Evolutionary conservation across 352 stramenopile species (phyloP), one percentile per base, ranked within the genome.

Genomic region (Blastocystis sp.): DNA sequence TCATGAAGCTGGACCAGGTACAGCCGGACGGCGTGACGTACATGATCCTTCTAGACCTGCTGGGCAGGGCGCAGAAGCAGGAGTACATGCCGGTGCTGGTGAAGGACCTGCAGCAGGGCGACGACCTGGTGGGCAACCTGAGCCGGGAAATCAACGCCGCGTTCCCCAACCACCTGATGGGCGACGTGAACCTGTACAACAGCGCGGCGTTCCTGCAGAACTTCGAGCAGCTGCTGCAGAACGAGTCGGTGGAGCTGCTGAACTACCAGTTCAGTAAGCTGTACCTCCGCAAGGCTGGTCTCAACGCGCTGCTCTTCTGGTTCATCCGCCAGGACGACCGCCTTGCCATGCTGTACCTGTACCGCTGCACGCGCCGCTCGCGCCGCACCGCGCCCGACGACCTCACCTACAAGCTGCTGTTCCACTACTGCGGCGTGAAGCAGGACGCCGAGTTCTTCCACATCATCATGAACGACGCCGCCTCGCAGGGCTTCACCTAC

Each of bases 241-340:
- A 84, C 45, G 48, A 17, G 23, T 67, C n/a, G 4, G 1, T 84
- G 53, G 34, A 69, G 11, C n/a, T 69, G 74, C 52, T 59, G 40
- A 45, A 69, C 41, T 23, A 67, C 43, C 74, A 64, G 40, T 84
- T 84, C 52, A 52, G 14, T n/a, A 53, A 84, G 28, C 45, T 84
- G 53, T 69, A 67, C 43, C 61, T 84, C 53, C 56, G 60, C 4
- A 84, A 84, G 60, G 45, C 74, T 38, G 9, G 10, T 62, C 52
- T 84, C 34, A 84, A 84, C 38, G 56, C 74, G n/a, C 48, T 84
- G 45, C n/a, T 84, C 2, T n/a, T 67, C 21, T 84, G 74, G 74
- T 84, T 40, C n/a, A 64, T 84, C 40, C 14, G 69, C 21, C 74
- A 84, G 38, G 56, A 84, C 52, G 61, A 84, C 48, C 52, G 56